These are phyloP conservation scores for Biscogniauxia sp. DNA, from an alignment of 2,329 filamentous ascomycete species.

Conservation along the genomic window DNA sequence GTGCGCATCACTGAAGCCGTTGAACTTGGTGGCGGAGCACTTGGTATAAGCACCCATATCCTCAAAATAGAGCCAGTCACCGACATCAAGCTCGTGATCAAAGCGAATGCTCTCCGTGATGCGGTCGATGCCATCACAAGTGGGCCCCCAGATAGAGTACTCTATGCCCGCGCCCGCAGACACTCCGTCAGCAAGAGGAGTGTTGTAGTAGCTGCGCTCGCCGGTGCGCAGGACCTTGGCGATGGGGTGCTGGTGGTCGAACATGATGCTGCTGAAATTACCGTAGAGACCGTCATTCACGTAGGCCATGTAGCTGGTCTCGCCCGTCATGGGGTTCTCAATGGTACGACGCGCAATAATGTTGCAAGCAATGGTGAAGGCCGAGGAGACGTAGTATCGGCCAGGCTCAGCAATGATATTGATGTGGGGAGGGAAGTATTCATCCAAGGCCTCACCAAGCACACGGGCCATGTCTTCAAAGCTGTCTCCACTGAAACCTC, in stretches of 20 bases:
- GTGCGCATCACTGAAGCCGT: conserved; percentile 90
- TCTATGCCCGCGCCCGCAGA: conserved; percentile 56
- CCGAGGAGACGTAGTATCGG: conserved; percentile 89
- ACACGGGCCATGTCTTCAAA: conserved; percentile 89
- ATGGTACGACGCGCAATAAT: conserved; percentile 93
- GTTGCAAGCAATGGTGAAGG: conserved; percentile 93
- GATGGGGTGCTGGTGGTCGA: conserved; percentile 90
- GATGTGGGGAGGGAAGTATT: conserved; percentile 78
- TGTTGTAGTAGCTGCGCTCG: conserved; percentile 57
- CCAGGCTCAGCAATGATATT: conserved; percentile 94
- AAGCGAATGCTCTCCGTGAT: conserved; percentile 82
- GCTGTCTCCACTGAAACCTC: conserved; percentile 85
- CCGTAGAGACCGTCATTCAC: conserved; percentile 97
- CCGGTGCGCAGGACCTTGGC: conserved; percentile 74
- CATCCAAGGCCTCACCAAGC: conserved; percentile 75
- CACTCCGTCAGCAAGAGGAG: conserved; percentile 46
- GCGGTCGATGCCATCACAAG: conserved; percentile 95
- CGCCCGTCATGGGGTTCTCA: conserved; percentile 62
- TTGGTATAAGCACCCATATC: conserved; percentile 99
- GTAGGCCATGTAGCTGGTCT: conserved; percentile 91
- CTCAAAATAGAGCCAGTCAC: conserved; percentile 98
- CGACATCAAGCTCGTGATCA: conserved; percentile 75
- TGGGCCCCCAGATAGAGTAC: conserved; percentile 98
- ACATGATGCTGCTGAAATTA: conserved; percentile 99
- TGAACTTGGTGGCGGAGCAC: conserved; percentile 97